Base-by-base conservation (phyloP, 495 filamentous ascomycete species). In the Chaetomium tenue region DNA sequence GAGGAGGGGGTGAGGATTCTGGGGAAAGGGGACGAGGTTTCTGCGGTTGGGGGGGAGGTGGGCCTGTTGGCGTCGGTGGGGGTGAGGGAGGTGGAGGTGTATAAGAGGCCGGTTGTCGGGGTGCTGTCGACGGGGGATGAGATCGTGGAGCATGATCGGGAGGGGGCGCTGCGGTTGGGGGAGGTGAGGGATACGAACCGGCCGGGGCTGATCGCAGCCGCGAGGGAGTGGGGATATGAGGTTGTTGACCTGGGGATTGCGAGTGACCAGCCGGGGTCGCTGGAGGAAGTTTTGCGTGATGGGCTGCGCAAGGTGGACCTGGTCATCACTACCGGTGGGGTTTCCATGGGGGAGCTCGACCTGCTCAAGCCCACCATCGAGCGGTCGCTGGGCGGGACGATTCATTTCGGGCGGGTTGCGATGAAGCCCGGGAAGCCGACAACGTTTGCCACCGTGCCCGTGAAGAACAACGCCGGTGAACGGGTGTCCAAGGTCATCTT, bases 391-490 rank as follows among this genome's bases (percentile, higher is more conserved):
- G 90, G 91, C 63, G 94, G 94, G 16, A 96, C 89, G 0, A 96
- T 99, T 70, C 94, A 98, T 75, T 99, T 99, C 72, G 94, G 94
- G 47, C 87, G 95, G 30, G 95, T 98, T 7, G 84, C 88, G 30
- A 98, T 99, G 94, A 98, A 98, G 78, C 94, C 94, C 0, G 94
- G 94, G 22, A 98, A 97, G 74, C 94, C 94, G 4, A 96, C 92
- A 12, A 98, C 95, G 3, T 99, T 98, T 69, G 94, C 95, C 5
- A 97, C 92, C 0, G 82, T 98, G 5, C 87, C 90, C 12, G 77
- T 81, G 13, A 87, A 88, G 71, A 76, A 84, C 67, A 83, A 83
- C 30, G 80, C 79, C 20, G 81, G 81, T 37, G 76, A 87, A 61
- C 81, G 87, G 63, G 69, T 78, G 16, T 74, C 82, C 56, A 91